These are phyloP conservation scores for Aspergillus nomiae DNA, from an alignment of 2,329 filamentous ascomycete genomes.

Conservation along the genomic window DNA sequence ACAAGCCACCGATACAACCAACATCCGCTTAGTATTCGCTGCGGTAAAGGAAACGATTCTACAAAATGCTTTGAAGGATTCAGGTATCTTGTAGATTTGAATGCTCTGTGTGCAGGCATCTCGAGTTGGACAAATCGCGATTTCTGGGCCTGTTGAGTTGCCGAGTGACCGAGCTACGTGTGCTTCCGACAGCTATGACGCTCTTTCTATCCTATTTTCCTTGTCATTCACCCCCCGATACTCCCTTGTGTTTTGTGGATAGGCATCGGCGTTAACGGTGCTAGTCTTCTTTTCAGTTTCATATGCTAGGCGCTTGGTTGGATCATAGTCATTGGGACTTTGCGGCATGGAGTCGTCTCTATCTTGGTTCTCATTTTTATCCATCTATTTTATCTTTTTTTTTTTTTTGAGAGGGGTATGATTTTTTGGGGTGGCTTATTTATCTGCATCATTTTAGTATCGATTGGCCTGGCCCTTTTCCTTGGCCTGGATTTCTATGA, in stretches of 20 bases:
- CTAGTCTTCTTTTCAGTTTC: conserved; percentile 16
- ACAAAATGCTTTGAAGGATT: conserved; percentile 97
- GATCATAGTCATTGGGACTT: conserved; percentile 20
- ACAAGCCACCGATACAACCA: conserved; percentile 97
- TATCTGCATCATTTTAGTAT: conserved; percentile 20
- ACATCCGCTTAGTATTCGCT: conserved; percentile 95
- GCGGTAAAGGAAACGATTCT: conserved; percentile 98
- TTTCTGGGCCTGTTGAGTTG: neutral
- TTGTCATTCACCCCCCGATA: conserved; percentile 15
- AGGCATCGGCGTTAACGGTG: conserved; percentile 25
- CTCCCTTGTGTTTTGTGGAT: conserved; percentile 19
- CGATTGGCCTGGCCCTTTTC: conserved; percentile 6
- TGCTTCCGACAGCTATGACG: conserved; percentile 15
- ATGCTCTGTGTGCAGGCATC: neutral
- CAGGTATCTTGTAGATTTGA: conserved; percentile 73
- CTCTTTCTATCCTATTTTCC: conserved; percentile 13
- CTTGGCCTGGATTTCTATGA: conserved; percentile 17
- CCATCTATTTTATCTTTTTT: conserved; percentile 4
- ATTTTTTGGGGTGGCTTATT: conserved; percentile 3
- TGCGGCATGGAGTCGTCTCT: conserved; percentile 21
- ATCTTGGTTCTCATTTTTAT: conserved; percentile 1
- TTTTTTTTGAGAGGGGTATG: conserved; percentile 11
- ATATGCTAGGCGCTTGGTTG: conserved; percentile 26
- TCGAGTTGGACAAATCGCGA: neutral
- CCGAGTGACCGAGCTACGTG: conserved; percentile 1